phyloP scores from a whole-genome alignment of 345 rosid genomes.

The Acer negundo region DNA sequence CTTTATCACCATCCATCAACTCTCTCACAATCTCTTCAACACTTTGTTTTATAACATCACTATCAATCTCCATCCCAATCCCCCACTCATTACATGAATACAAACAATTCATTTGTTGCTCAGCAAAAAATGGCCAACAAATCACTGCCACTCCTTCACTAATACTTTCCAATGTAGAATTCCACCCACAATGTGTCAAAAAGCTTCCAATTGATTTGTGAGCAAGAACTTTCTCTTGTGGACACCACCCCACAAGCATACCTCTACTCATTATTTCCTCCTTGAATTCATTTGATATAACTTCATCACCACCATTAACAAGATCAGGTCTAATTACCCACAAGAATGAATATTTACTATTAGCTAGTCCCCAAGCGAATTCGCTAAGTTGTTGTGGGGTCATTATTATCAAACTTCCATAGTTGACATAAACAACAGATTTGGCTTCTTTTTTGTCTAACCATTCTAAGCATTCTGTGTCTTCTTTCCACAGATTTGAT shows the following conservation, averaged over 20 bases:
- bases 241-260: slow-evolving; percentile 23
- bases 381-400: slow-evolving; percentile 23
- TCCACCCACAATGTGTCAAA: slow-evolving; percentile 32
- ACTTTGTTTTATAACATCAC: slow-evolving; percentile 34
- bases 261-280: slow-evolving; percentile 18
- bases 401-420: slow-evolving; percentile 29
- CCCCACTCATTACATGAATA: slow-evolving; percentile 40
- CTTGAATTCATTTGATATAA: slow-evolving; percentile 17
- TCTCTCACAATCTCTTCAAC: slow-evolving; percentile 38
- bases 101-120: slow-evolving; percentile 31
- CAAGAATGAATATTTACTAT: slow-evolving; percentile 22
- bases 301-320: slow-evolving; percentile 8
- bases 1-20: slow-evolving; percentile 37
- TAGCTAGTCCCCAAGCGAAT: slow-evolving; percentile 34
- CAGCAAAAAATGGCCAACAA: slow-evolving; percentile 37
- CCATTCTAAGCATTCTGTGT: slow-evolving; percentile 26
- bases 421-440: slow-evolving; percentile 28
- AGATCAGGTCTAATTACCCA: slow-evolving; percentile 30
- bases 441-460: slow-evolving; percentile 20
- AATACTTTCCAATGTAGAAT: slow-evolving; percentile 32
- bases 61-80: slow-evolving; percentile 47
- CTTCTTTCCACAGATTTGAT: slow-evolving; percentile 32
- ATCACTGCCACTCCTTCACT: slow-evolving; percentile 25
- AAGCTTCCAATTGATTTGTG: slow-evolving; percentile 24
- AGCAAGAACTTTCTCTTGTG: slow-evolving; percentile 26